These are phyloP conservation scores for Porogramme epimiltina DNA, from an alignment of 1,284 basidiomycete species.

Conservation along the genomic window DNA sequence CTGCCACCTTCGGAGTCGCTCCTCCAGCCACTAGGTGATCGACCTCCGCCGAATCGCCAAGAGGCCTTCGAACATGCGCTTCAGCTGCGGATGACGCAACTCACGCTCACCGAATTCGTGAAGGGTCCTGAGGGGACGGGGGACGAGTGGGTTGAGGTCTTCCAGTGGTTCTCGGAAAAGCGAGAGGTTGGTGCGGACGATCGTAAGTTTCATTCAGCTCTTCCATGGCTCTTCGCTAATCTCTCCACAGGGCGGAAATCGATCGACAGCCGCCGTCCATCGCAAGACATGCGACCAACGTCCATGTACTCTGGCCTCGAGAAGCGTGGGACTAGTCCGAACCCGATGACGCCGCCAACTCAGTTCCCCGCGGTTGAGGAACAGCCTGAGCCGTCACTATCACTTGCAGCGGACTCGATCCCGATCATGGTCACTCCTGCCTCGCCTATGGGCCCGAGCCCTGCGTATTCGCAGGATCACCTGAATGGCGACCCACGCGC, in stretches of 20 bases:
- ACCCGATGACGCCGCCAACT: constrained; percentile 7
- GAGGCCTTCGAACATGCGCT: constrained; percentile 81
- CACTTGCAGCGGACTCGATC: constrained; percentile 6
- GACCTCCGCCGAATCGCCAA: constrained; percentile 51
- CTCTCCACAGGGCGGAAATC: constrained; percentile 27
- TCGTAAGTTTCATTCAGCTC: constrained; percentile 29
- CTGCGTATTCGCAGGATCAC: constrained; percentile 16
- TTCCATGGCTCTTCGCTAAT: not conserved
- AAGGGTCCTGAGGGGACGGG: constrained; percentile 88
- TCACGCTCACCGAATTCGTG: constrained; percentile 81
- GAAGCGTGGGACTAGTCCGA: constrained; percentile 12
- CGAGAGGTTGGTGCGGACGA: constrained; percentile 44
- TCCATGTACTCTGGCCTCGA: constrained; percentile 26
- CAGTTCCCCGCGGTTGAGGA: constrained; percentile 15
- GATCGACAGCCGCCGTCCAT: constrained; percentile 32
- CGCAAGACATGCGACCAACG: constrained; percentile 23
- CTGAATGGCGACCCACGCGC: constrained; percentile 9
- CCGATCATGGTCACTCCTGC: constrained; percentile 52
- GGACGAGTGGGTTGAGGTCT: constrained; percentile 83
- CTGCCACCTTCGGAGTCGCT: constrained; percentile 53
- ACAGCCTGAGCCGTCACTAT: constrained; percentile 12
- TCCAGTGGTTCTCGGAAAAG: constrained; percentile 79
- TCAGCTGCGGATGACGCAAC: constrained; percentile 87
- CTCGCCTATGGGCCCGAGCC: constrained; percentile 34
- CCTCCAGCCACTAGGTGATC: constrained; percentile 54